Conservation (phyloP, 2,329 filamentous ascomycete species). For the Emericellopsis cladophorae region DNA sequence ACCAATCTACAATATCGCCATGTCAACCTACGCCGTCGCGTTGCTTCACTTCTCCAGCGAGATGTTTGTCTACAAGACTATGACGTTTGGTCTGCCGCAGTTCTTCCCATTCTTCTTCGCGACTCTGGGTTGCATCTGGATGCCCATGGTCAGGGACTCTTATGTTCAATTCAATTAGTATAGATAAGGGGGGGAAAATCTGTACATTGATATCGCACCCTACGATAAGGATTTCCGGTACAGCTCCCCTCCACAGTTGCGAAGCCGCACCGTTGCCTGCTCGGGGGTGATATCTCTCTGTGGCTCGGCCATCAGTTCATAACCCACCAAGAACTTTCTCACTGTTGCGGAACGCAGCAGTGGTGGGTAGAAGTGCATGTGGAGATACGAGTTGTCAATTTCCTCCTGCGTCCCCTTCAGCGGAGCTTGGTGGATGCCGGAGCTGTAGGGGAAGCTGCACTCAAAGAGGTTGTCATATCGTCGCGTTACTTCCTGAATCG, state of each 20-base stretch:
- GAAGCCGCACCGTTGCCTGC: constrained; percentile 71
- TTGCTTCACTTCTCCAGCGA: constrained; percentile 69
- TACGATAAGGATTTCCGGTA: constrained; percentile 30
- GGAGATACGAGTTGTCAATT: constrained; percentile 77
- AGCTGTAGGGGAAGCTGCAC: constrained; percentile 93
- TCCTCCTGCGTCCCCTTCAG: constrained; percentile 72
- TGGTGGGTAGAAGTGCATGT: constrained; percentile 96
- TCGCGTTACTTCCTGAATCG: constrained; percentile 76
- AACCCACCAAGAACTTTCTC: constrained; percentile 91
- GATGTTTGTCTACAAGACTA: constrained; percentile 66
- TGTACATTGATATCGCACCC: not conserved
- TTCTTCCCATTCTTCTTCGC: constrained; percentile 41
- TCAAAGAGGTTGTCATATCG: constrained; percentile 96
- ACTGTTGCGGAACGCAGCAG: constrained; percentile 86
- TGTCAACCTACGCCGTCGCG: constrained; percentile 74
- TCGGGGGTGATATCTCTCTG: constrained; percentile 96
- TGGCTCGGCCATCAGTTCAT: constrained; percentile 94
- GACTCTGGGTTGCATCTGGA: constrained; percentile 42
- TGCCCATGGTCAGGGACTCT: constrained; percentile 52
- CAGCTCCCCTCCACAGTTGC: constrained; percentile 65
- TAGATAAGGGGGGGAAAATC: not conserved
- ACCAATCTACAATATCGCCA: constrained; percentile 64
- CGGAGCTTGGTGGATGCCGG: constrained; percentile 91
- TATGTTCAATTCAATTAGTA: constrained; percentile 39
- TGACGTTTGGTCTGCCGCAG: constrained; percentile 47